phyloP scores from a whole-genome alignment of 139 green algal genomes.

The Chlamydomonas incerta region DNA sequence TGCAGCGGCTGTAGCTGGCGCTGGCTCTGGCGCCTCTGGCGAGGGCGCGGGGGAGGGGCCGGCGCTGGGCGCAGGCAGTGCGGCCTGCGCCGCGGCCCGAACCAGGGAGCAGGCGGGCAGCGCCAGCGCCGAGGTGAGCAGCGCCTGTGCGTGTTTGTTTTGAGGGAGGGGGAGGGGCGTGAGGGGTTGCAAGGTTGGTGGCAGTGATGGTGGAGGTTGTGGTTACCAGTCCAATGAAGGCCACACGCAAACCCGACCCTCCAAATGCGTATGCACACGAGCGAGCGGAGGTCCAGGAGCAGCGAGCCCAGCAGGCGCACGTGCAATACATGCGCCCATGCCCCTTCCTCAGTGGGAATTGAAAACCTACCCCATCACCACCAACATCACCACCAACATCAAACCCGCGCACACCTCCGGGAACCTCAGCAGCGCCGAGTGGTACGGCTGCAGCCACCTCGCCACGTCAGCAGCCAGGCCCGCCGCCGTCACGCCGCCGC shows the following conservation, averaged over 20 bases:
- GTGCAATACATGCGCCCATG: too few relatives aligned
- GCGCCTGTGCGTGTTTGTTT: neutral
- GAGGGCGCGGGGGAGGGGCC: neutral
- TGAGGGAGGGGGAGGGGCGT: too few relatives aligned
- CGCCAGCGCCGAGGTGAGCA: slow-evolving; percentile 3
- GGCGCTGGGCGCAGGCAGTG: neutral
- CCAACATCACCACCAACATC: too few relatives aligned
- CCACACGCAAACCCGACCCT: too few relatives aligned
- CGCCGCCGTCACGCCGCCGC: neutral
- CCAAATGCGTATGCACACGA: too few relatives aligned
- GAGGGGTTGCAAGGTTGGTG: neutral
- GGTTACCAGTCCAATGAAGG: too few relatives aligned
- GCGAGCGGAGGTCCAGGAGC: too few relatives aligned
- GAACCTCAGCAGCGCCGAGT: neutral
- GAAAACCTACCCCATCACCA: too few relatives aligned
- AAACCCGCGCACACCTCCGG: neutral
- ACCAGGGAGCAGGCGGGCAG: neutral
- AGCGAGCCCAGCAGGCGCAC: too few relatives aligned
- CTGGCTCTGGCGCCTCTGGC: neutral
- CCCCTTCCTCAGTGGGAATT: too few relatives aligned
- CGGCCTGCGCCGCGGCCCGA: neutral
- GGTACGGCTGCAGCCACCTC: slow-evolving; percentile 31
- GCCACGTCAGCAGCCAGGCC: neutral
- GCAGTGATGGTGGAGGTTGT: too few relatives aligned
- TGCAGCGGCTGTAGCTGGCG: neutral